Evolutionary conservation across 176 grass and related monocot species (phyloP).

Genomic region (Sorghum bicolor): DNA sequence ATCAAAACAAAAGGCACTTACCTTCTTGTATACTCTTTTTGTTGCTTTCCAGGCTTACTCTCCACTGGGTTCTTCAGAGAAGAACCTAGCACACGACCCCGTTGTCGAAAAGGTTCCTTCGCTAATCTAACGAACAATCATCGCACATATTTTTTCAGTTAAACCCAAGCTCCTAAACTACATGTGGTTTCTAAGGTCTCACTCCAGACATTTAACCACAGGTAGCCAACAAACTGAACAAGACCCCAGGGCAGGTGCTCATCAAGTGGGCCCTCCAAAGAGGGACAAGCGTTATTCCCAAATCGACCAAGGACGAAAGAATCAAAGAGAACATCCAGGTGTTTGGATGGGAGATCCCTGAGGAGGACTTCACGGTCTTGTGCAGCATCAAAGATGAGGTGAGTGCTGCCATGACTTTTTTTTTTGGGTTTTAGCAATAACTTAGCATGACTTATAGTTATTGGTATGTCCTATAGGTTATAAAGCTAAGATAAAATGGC

Average conservation of each 20-base stretch:
- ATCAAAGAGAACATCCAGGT: slow-evolving; percentile 78
- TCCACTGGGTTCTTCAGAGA: slow-evolving; percentile 62
- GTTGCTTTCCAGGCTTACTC: slow-evolving; percentile 61
- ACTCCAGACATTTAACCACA: neutral
- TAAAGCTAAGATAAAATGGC: neutral
- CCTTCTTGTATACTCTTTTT: neutral
- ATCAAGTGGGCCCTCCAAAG: slow-evolving; percentile 72
- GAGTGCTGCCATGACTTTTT: neutral
- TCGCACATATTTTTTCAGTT: neutral
- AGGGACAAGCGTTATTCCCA: slow-evolving; percentile 75
- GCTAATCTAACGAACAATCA: neutral
- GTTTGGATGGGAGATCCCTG: slow-evolving; percentile 72
- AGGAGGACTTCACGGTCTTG: slow-evolving; percentile 62
- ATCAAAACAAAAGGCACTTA: neutral
- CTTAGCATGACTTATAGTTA: neutral
- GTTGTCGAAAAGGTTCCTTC: slow-evolving; percentile 37
- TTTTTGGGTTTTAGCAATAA: neutral
- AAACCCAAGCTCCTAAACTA: neutral
- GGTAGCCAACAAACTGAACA: slow-evolving; percentile 76
- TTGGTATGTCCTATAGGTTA: neutral
- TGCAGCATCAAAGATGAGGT: slow-evolving; percentile 80
- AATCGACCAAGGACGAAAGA: slow-evolving; percentile 68
- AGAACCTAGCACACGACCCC: slow-evolving; percentile 58
- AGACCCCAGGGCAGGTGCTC: slow-evolving; percentile 68
- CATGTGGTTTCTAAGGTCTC: neutral